These are phyloP conservation scores for Inosperma sp. DNA, from an alignment of 768 basidiomycete genomes.

Conservation along the genomic window DNA sequence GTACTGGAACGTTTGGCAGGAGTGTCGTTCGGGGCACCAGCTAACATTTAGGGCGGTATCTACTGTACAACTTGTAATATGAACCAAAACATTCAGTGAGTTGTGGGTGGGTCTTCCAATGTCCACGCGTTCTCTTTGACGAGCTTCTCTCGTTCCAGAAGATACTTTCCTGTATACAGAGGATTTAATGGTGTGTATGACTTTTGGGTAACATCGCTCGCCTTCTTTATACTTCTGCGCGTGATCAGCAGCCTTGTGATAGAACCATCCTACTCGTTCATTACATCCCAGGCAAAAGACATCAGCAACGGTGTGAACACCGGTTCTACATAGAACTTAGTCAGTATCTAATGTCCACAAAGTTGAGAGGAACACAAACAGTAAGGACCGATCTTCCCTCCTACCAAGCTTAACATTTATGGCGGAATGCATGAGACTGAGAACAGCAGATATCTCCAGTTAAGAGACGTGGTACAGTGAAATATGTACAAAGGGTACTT, in stretches of 20 bases:
- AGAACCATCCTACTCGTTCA: constrained; percentile 77
- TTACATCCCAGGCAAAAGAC: constrained; percentile 76
- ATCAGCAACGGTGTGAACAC: constrained; percentile 78
- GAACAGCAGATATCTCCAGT: constrained; percentile 1
- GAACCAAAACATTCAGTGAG: too few relatives aligned
- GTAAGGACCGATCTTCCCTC: constrained; percentile 67
- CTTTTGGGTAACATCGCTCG: constrained; percentile 21
- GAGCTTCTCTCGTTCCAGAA: constrained; percentile 74
- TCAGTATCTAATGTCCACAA: not conserved
- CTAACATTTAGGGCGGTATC: too few relatives aligned
- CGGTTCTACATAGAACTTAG: constrained; percentile 48
- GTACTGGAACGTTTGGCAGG: constrained; percentile 33
- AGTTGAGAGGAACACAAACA: constrained; percentile 41
- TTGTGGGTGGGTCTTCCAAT: constrained; percentile 38
- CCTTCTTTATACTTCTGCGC: constrained; percentile 88
- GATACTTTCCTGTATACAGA: constrained; percentile 59
- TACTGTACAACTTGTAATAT: too few relatives aligned
- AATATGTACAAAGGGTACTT: constrained; percentile 28
- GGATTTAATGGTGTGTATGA: not conserved
- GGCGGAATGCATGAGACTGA: constrained; percentile 72
- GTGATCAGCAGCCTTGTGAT: constrained; percentile 70
- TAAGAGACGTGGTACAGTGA: too few relatives aligned
- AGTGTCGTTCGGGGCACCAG: too few relatives aligned
- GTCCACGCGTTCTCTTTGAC: constrained; percentile 81
- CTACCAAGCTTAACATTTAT: constrained; percentile 69